Evolutionary conservation across 2,329 filamentous ascomycete genomes (phyloP), one percentile per base, ranked within the genome.

Genomic region (Stagonosporopsis cucurbitacearum): DNA sequence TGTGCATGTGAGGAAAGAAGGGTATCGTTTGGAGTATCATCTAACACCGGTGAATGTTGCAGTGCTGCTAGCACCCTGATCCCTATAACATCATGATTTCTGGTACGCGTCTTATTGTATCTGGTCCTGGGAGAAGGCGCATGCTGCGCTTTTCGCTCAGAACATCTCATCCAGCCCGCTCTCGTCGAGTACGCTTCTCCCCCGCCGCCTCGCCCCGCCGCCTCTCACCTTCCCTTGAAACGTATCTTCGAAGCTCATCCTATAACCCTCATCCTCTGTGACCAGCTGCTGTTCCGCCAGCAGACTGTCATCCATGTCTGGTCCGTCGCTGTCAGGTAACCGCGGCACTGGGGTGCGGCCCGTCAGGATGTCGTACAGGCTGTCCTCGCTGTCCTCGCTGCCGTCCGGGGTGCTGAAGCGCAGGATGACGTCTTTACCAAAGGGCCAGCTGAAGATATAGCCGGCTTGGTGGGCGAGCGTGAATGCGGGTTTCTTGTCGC

Each of bases 301-400:
- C 39, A 57, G 15, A 23, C 54, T 57, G 13, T 57, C 54, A 28
- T 57, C 54, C 25, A 57, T 25, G 25, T 36, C 54, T 19, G 54
- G 54, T n/a, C 50, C 58, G 9, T 50, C 50, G 22, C 51, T 57
- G 11, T 67, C 59, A 19, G 59, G 53, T 20, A 70, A 36, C 12
- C 65, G 69, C 12, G 76, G 77, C 35, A 78, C 62, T 1, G 77
- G 75, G 41, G 75, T 81, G n/a, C 77, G 65, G 0, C 80, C 80
- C 1, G 78, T 79, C 12, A 82, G 64, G 6, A 81, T 77, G 22
- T 81, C 78, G 45, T 78, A 79, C 22, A 82, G 59, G 37, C 78
- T 80, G 58, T 82, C 80, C 25, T 81, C 79, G 48, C 75, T 78
- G 5, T 71, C 72, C 6, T 78, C 74, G 26, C 69, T 75, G 20